Evolutionary conservation across 2,329 filamentous ascomycete genomes (phyloP).

Genomic region (Beauveria bassiana): DNA sequence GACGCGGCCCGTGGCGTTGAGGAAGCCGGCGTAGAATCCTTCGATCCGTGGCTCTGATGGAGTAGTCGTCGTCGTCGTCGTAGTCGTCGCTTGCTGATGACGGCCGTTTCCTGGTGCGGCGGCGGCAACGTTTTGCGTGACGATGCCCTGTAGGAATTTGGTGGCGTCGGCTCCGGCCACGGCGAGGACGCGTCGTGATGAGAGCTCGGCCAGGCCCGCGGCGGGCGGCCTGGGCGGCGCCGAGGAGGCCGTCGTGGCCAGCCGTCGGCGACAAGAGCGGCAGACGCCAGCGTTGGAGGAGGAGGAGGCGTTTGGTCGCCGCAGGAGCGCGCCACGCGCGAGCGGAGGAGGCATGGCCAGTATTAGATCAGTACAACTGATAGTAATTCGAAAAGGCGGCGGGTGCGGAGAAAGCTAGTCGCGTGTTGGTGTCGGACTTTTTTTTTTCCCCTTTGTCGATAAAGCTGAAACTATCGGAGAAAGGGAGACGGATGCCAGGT

Average conservation of each 20-base stretch:
- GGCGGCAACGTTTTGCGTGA: slow-evolving; percentile 53
- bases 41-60: slow-evolving; percentile 24
- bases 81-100: slow-evolving; percentile 18
- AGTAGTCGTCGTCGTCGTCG: slow-evolving; percentile 12
- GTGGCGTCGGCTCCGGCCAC: slow-evolving; percentile 72
- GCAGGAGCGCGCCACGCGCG: slow-evolving; percentile 16
- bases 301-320: slow-evolving; percentile 10
- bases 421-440: background rate
- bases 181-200: slow-evolving; percentile 71
- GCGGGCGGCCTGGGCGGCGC: slow-evolving; percentile 32
- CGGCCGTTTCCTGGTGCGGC: too few relatives aligned
- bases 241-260: slow-evolving; percentile 19
- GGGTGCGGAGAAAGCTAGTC: background rate
- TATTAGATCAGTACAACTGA: background rate
- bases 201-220: slow-evolving; percentile 47
- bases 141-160: slow-evolving; percentile 80
- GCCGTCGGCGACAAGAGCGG: slow-evolving; percentile 25
- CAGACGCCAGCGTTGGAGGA: slow-evolving; percentile 17
- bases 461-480: background rate
- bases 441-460: background rate
- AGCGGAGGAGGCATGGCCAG: slow-evolving; percentile 18
- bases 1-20: slow-evolving; percentile 78
- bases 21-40: slow-evolving; percentile 73
- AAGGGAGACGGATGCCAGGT: background rate
- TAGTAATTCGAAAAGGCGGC: background rate